These are phyloP conservation scores for Escallonia rubra DNA, from an alignment of 129 eudicot genomes.

Conservation along the genomic window DNA sequence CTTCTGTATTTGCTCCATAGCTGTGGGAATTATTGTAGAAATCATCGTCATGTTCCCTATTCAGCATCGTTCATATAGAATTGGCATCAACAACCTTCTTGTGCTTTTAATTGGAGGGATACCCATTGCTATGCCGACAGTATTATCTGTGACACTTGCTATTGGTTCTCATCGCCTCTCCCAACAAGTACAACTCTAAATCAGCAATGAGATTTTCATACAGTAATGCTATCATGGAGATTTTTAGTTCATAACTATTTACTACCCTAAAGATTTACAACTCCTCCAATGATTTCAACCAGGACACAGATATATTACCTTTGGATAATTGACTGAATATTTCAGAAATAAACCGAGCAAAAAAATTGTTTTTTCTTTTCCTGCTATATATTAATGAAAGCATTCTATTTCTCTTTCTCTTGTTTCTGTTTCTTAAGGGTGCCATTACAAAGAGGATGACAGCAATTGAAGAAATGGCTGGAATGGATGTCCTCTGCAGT, in stretches of 20 bases:
- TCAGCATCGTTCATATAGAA: conserved; percentile 43
- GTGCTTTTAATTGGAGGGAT: conserved; percentile 60
- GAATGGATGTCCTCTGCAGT: conserved; percentile 63
- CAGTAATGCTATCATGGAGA: background rate
- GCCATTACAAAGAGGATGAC: conserved; percentile 63
- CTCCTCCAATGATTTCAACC: background rate
- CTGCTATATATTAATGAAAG: no score
- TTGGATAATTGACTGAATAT: background rate
- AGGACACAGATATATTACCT: background rate
- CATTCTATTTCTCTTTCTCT: background rate
- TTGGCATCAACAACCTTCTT: conserved; percentile 56
- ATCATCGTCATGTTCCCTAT: conserved; percentile 53
- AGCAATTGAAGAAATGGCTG: conserved; percentile 63
- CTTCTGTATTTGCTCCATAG: conserved; percentile 57
- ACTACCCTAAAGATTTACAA: background rate
- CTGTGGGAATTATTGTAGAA: conserved; percentile 50
- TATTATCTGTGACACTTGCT: conserved; percentile 50
- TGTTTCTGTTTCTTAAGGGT: conserved; percentile 13
- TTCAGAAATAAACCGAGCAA: background rate
- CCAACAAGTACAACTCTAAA: conserved; percentile 34
- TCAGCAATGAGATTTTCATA: background rate
- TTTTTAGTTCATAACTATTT: background rate
- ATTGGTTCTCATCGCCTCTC: conserved; percentile 62
- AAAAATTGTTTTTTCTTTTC: background rate
- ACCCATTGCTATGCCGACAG: conserved; percentile 63